A percentile compares a stretch with the other conserved stretches of the same genome.
Conservation (phyloP, 208 protist genomes). For the Leishmania gerbilli region DNA sequence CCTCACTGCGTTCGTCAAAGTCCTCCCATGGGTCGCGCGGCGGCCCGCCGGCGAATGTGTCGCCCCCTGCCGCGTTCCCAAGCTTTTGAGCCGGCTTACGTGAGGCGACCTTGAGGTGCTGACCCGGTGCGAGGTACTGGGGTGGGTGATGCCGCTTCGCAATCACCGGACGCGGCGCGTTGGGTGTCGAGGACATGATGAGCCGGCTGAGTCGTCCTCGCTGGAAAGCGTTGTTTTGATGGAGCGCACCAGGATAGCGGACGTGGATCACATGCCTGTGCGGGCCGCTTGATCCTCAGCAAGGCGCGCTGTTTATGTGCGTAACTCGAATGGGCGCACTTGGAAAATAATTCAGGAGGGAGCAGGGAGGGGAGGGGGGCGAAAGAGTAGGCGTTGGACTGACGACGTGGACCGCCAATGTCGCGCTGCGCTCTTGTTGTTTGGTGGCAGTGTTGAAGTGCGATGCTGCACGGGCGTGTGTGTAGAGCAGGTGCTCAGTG, state of each 20-base stretch:
- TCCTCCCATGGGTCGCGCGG: slow-evolving; percentile 34
- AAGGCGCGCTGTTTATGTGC: not conserved
- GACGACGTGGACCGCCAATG: not conserved
- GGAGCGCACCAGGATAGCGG: not conserved
- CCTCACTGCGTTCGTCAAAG: slow-evolving; percentile 1
- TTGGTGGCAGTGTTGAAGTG: not conserved
- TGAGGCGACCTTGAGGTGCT: slow-evolving; percentile 34
- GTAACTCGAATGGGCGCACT: not conserved
- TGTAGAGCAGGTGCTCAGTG: not conserved
- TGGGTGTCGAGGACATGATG: slow-evolving; percentile 3
- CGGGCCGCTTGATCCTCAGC: not conserved
- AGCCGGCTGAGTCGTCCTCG: not conserved
- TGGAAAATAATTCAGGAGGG: not conserved
- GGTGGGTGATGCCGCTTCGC: slow-evolving; percentile 15
- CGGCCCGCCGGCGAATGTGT: not conserved
- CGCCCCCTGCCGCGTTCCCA: not conserved
- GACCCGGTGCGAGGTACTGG: slow-evolving; percentile 25
- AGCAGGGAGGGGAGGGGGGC: not conserved
- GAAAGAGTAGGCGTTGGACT: not conserved
- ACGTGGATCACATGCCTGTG: not conserved
- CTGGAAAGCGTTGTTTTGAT: not conserved
- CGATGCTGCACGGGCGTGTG: not conserved
- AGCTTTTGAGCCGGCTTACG: slow-evolving; percentile 9
- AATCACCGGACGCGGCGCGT: slow-evolving; percentile 11
- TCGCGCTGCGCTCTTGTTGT: not conserved